phyloP scores from a whole-genome alignment of 2,329 filamentous ascomycete genomes.

The Apiospora pterosperma region DNA sequence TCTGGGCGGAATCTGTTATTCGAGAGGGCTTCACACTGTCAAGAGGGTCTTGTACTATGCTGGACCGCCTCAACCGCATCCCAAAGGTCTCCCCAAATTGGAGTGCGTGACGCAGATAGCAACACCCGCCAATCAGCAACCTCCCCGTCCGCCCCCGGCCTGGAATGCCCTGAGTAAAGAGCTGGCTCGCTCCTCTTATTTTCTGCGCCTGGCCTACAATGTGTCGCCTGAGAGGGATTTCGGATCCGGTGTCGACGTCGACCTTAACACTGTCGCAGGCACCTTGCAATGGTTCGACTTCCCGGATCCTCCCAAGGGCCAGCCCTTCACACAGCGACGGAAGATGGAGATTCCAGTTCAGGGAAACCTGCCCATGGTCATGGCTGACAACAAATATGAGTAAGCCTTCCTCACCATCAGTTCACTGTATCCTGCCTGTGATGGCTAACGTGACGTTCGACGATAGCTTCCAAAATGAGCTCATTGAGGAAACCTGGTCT shows the following conservation, averaged over 20 bases:
- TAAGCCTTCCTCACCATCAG: conserved; percentile 24
- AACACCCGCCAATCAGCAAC: conserved; percentile 9
- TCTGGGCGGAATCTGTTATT: conserved; percentile 55
- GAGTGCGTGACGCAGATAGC: conserved; percentile 18
- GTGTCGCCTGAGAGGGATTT: conserved; percentile 46
- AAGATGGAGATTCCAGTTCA: conserved; percentile 55
- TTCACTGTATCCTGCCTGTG: background rate
- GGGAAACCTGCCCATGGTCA: conserved; percentile 41
- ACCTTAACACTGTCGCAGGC: conserved; percentile 42
- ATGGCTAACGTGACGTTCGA: conserved; percentile 5
- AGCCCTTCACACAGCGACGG: conserved; percentile 50
- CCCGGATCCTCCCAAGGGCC: conserved; percentile 51
- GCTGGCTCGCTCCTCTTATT: conserved; percentile 53
- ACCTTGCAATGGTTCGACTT: conserved; percentile 58
- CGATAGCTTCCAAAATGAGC: conserved; percentile 48
- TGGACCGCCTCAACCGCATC: conserved; percentile 38
- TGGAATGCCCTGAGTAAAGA: conserved; percentile 56
- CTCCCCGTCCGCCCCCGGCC: conserved; percentile 3
- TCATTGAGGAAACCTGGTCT: conserved; percentile 49
- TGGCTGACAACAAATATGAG: conserved; percentile 52
- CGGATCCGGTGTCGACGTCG: conserved; percentile 29
- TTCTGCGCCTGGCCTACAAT: conserved; percentile 54
- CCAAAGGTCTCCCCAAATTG: conserved; percentile 40
- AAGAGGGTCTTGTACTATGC: conserved; percentile 53
- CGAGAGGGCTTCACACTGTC: conserved; percentile 46